Evolutionary conservation across 2,329 filamentous ascomycete species (phyloP), one percentile per base, ranked within the genome.

Genomic region (Aspergillus sojae): DNA sequence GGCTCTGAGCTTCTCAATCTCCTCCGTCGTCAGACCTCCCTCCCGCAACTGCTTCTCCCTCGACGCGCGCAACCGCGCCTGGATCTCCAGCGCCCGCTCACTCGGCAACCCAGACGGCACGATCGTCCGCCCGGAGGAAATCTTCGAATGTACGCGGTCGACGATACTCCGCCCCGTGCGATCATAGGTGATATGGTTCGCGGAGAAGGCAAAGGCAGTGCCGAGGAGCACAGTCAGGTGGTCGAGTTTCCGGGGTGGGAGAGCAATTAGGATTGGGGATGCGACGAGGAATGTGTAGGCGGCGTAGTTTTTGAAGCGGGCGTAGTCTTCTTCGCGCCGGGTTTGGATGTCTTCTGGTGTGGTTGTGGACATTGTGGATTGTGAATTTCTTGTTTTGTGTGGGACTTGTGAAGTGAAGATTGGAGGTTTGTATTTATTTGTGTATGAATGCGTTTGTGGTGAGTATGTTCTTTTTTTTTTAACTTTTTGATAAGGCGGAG

Each of bases 241-340:
- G 68, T 79, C 75, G 46, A 79, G 71, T 70, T 74, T 74, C 70
- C 80, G 68, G 62, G 79, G 79, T 62, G 78, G 74, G 39, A 76
- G 70, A 63, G 74, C 70, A 59, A 75, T 70, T 39, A 75, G 65
- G 57, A 75, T 65, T 1, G 76, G 76, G 0, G 75, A 71, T 34
- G 70, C 73, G 60, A 78, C 45, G 34, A 79, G 68, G 67, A 81
- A 78, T 28, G 74, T 74, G 30, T 74, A 66, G n/a, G 78, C 76
- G 30, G 78, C 71, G 65, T 77, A 78, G 65, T 72, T 72, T 63
- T 80, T 81, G 73, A 80, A 79, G 60, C 71, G 74, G 43, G 74
- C 57, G 67, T 75, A 81, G 66, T 80, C 78, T 57, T 72, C 75
- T 64, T 72, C 70, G 57, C 77, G 74, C 53, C 57, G 55, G 59